Conservation (phyloP, 2,329 filamentous ascomycete genomes). For the Trichoderma koningiopsis region DNA sequence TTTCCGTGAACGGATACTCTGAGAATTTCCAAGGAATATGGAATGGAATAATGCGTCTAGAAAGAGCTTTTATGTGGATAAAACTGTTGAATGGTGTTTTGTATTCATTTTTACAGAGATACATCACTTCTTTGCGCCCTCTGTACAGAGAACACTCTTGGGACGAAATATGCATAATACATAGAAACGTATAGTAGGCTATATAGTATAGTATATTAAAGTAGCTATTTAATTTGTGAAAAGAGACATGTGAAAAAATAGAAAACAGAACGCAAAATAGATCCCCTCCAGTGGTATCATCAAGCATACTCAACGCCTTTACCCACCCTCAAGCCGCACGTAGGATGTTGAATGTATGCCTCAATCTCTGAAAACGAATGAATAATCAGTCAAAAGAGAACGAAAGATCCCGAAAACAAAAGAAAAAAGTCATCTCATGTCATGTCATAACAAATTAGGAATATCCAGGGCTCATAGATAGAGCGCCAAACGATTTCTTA, state of each 20-base stretch:
- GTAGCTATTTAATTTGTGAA: neutral
- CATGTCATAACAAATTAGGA: neutral
- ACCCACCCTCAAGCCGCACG: neutral
- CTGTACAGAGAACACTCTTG: neutral
- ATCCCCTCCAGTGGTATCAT: neutral
- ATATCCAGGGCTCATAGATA: conserved; percentile 8
- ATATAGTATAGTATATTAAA: neutral
- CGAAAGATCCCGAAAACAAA: neutral
- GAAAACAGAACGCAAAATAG: neutral
- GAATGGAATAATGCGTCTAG: neutral
- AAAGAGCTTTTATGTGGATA: neutral
- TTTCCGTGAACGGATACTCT: conserved; percentile 8
- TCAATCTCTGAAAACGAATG: neutral
- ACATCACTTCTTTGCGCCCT: neutral
- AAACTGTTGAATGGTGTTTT: neutral
- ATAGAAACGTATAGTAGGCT: neutral
- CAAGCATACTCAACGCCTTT: neutral
- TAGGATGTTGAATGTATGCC: neutral
- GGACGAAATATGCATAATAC: neutral
- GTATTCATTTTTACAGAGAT: neutral
- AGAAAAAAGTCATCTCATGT: neutral
- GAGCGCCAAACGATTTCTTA: conserved; percentile 5
- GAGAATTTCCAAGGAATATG: neutral
- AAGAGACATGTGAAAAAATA: neutral
- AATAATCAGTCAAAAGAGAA: neutral